phyloP scores from a whole-genome alignment of 2,329 filamentous ascomycete genomes.

The Talaromyces islandicus region DNA sequence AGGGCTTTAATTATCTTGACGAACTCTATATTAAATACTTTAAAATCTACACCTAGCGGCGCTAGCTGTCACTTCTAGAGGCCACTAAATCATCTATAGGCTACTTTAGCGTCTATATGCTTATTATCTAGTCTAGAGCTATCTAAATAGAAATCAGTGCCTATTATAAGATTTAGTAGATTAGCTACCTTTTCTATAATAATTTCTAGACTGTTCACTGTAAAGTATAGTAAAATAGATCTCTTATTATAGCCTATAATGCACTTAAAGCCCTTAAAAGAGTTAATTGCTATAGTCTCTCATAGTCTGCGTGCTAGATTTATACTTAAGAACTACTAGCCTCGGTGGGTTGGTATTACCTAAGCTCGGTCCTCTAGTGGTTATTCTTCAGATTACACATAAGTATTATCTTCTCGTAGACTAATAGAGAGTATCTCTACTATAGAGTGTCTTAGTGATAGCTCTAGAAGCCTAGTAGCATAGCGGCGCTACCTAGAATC shows the following conservation, averaged over 20 bases:
- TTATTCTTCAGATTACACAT: background rate
- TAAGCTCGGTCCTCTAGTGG: background rate
- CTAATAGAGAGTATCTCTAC: background rate
- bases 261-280: too few relatives aligned
- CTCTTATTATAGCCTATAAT: too few relatives aligned
- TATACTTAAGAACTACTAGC: background rate
- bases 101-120: background rate
- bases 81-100: background rate
- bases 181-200: too few relatives aligned
- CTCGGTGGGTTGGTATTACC: background rate
- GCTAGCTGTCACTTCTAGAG: background rate
- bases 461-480: too few relatives aligned
- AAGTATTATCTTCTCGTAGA: background rate
- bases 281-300: too few relatives aligned
- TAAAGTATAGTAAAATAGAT: too few relatives aligned
- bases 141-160: background rate
- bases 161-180: too few relatives aligned
- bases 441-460: background rate
- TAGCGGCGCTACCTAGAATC: too few relatives aligned
- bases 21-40: background rate
- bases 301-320: too few relatives aligned
- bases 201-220: too few relatives aligned
- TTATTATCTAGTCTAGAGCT: background rate
- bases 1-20: background rate
- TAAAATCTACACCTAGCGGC: background rate